A percentile compares a stretch with the other conserved stretches of the same genome.
Evolutionary conservation across 345 rosid genomes (phyloP).

Genomic region (Boechera retrofracta): DNA sequence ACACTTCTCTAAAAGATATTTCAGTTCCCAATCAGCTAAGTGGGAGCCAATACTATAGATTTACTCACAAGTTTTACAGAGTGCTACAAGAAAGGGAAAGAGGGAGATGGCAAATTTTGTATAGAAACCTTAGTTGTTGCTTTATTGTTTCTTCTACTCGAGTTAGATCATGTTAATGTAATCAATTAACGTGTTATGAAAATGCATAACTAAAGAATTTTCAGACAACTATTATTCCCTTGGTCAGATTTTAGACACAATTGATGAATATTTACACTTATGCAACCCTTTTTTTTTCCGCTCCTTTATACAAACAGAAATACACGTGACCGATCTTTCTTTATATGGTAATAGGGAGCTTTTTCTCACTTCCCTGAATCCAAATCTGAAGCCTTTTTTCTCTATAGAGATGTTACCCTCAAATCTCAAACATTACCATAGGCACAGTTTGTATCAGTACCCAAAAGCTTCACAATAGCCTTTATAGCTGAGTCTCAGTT

Average conservation of each 20-base stretch:
- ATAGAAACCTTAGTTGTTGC: conserved; percentile 14
- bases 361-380: conserved; percentile 34
- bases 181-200: background rate
- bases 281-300: conserved; percentile 20
- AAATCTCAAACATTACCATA: conserved; percentile 38
- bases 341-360: conserved; percentile 24
- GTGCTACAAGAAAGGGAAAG: background rate
- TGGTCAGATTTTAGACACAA: conserved; percentile 35
- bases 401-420: conserved; percentile 15
- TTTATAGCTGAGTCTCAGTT: conserved; percentile 13
- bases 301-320: conserved; percentile 39
- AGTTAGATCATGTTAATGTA: background rate
- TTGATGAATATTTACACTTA: conserved; percentile 36
- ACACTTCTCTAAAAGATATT: conserved; percentile 47
- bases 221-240: conserved; percentile 9
- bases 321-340: conserved; percentile 32
- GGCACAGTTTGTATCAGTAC: conserved; percentile 26
- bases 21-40: conserved; percentile 1
- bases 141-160: background rate
- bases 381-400: conserved; percentile 27
- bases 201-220: conserved; percentile 25
- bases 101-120: conserved; percentile 31
- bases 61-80: background rate
- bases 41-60: background rate
- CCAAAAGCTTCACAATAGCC: conserved; percentile 33